These are phyloP conservation scores for Calonectria montana DNA, from an alignment of 2,329 filamentous ascomycete species.

Conservation along the genomic window DNA sequence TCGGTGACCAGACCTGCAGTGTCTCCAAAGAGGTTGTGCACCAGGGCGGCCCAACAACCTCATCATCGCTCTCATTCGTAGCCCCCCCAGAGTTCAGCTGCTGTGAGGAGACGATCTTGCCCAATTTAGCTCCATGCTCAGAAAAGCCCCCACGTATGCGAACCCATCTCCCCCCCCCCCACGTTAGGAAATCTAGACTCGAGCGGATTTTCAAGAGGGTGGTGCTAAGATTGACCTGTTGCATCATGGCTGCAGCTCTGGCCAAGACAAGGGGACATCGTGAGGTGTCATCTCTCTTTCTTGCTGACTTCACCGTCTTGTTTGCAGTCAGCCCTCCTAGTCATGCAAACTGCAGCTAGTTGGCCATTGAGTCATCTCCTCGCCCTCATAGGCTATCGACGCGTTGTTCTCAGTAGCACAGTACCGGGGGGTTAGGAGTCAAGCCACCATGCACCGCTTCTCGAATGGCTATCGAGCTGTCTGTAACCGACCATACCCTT, in stretches of 20 bases:
- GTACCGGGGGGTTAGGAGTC: background rate
- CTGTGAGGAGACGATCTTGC: constrained; percentile 19
- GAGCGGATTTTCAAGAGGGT: background rate
- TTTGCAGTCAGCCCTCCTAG: background rate
- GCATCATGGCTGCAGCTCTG: constrained; percentile 8
- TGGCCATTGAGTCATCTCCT: background rate
- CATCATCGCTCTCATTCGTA: background rate
- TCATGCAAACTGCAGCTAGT: constrained; percentile 1
- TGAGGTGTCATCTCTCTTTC: background rate
- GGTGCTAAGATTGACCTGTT: background rate
- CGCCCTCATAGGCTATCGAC: background rate
- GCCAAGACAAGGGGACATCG: constrained; percentile 4
- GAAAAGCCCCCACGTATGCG: constrained; percentile 20
- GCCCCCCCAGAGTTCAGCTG: constrained; percentile 14
- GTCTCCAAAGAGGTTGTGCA: background rate
- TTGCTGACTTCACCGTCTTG: constrained; percentile 3
- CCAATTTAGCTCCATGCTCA: background rate
- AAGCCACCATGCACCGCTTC: background rate
- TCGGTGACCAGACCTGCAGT: constrained; percentile 5
- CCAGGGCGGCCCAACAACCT: background rate
- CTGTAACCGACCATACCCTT: background rate
- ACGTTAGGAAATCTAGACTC: constrained; percentile 6
- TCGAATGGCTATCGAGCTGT: background rate
- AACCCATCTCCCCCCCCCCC: constrained; percentile 8
- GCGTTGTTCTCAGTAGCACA: background rate